These are phyloP conservation scores for Lactarius akahatsu DNA, from an alignment of 768 basidiomycete species.

Conservation along the genomic window DNA sequence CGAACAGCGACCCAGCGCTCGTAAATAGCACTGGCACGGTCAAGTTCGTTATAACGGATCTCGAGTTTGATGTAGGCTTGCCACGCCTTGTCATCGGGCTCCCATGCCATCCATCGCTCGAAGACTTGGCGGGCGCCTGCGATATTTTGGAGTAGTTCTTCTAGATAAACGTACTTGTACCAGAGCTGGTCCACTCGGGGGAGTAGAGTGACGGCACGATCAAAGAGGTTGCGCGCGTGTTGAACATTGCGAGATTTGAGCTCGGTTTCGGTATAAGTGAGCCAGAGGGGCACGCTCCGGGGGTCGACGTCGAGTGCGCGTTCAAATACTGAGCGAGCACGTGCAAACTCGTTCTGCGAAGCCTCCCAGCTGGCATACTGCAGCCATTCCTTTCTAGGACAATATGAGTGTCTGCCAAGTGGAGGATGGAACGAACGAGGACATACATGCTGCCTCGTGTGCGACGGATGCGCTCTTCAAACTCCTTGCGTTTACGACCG, in stretches of 20 bases:
- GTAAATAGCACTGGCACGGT: constrained; percentile 89
- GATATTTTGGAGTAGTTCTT: constrained; percentile 94
- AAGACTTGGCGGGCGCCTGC: constrained; percentile 97
- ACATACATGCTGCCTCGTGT: constrained; percentile 79
- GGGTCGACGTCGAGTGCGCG: constrained; percentile 96
- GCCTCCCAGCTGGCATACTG: constrained; percentile 92
- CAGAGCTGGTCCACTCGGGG: constrained; percentile 96
- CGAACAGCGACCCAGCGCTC: constrained; percentile 84
- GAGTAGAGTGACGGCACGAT: constrained; percentile 93
- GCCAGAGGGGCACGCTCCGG: constrained; percentile 86
- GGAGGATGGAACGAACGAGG: not conserved
- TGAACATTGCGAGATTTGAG: constrained; percentile 97
- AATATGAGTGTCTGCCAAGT: constrained; percentile 12
- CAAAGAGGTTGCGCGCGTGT: constrained; percentile 95
- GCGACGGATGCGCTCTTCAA: constrained; percentile 82
- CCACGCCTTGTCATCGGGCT: constrained; percentile 99
- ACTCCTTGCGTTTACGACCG: constrained; percentile 89
- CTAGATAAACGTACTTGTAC: constrained; percentile 99
- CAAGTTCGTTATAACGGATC: constrained; percentile 86
- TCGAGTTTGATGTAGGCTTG: constrained; percentile 99
- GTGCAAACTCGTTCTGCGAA: constrained; percentile 93
- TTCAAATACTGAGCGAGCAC: constrained; percentile 94
- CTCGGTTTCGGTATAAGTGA: constrained; percentile 95
- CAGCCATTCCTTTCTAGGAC: constrained; percentile 75
- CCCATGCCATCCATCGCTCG: constrained; percentile 99